Percentiles rank a stretch among this genome's conserved stretches.
These are phyloP conservation scores for Flaveria brownii DNA, from an alignment of 129 eudicot species.

Conservation along the genomic window DNA sequence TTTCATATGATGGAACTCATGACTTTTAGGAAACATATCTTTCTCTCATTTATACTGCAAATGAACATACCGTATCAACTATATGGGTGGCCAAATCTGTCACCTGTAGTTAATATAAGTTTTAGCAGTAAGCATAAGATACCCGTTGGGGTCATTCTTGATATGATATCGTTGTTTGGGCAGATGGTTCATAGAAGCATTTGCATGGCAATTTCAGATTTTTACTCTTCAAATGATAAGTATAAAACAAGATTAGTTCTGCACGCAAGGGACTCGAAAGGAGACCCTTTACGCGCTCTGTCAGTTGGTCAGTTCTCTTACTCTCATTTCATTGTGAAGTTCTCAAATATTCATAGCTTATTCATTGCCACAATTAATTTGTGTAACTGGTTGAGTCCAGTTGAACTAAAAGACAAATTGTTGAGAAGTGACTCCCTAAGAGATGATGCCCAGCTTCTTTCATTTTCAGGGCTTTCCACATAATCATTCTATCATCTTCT, in stretches of 20 bases:
- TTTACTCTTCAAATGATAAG: slow-evolving; percentile 10
- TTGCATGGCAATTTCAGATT: slow-evolving; percentile 13
- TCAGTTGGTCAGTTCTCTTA: slow-evolving; percentile 12
- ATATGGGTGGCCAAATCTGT: not conserved
- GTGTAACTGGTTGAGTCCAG: no score
- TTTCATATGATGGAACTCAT: not conserved
- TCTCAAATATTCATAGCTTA: not conserved
- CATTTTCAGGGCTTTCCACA: no score
- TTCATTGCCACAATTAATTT: not conserved
- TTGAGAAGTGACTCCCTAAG: no score
- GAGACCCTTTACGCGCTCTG: slow-evolving; percentile 13
- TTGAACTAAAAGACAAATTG: no score
- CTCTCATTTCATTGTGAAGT: not conserved
- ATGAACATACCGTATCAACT: not conserved
- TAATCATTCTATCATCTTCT: no score
- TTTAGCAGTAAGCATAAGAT: slow-evolving; percentile 7
- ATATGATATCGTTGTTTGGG: slow-evolving; percentile 7
- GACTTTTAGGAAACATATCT: slow-evolving; percentile 14
- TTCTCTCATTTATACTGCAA: slow-evolving; percentile 2
- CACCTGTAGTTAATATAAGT: not conserved
- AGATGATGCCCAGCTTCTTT: no score
- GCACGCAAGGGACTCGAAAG: slow-evolving; percentile 17
- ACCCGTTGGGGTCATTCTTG: slow-evolving; percentile 18
- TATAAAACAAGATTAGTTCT: slow-evolving; percentile 20
- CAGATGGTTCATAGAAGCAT: slow-evolving; percentile 12